phyloP scores from a whole-genome alignment of 371 early-diverging fungal species.

The Mortierella sp. region DNA sequence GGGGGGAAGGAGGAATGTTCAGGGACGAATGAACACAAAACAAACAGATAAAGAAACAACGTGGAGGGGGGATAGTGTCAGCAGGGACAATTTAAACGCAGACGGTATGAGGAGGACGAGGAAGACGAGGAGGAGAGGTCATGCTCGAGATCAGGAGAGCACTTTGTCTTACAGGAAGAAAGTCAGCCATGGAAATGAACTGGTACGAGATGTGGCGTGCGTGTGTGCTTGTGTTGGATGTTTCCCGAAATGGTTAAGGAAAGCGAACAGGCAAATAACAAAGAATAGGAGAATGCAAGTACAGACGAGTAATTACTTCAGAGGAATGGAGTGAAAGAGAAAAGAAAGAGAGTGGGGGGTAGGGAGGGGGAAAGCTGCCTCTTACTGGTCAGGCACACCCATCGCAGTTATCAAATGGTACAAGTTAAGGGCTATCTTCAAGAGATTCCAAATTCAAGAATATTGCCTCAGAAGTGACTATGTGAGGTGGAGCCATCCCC shows the following conservation, averaged over 20 bases:
- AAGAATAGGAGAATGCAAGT: not conserved
- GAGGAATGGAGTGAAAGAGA: not conserved
- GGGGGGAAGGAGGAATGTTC: not conserved
- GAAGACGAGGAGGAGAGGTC: not conserved
- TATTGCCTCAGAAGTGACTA: too few relatives aligned
- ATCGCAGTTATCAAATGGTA: not conserved
- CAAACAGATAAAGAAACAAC: not conserved
- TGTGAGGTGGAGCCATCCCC: too few relatives aligned
- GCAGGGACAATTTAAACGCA: not conserved
- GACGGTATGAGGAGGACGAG: not conserved
- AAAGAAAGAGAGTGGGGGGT: not conserved
- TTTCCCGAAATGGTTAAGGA: not conserved
- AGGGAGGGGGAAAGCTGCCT: not conserved
- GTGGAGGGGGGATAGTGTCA: constrained; percentile 5
- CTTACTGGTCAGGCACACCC: not conserved
- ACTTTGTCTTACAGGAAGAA: constrained; percentile 34
- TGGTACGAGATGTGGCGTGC: not conserved
- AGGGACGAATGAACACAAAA: not conserved
- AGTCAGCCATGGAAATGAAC: constrained; percentile 34
- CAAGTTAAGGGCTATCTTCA: too few relatives aligned
- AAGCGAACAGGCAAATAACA: not conserved
- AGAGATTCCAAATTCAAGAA: too few relatives aligned
- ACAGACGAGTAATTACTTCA: not conserved
- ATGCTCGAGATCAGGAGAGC: not conserved
- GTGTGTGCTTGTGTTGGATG: not conserved